Conservation (phyloP, 805 yeast species). For the Lipomyces kockii region DNA sequence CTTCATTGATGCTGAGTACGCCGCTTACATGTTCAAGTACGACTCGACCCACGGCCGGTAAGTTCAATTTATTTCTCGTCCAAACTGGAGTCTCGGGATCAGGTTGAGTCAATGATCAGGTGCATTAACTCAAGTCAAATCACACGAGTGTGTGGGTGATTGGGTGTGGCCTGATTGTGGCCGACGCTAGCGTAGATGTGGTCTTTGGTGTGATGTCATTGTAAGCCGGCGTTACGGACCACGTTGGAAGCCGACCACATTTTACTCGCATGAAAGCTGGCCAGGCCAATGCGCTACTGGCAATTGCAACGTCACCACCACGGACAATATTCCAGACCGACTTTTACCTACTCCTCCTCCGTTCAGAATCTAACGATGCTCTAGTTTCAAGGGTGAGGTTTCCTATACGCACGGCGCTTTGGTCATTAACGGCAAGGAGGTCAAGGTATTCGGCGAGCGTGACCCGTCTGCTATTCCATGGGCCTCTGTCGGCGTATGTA, state of each 20-base stretch:
- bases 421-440: constrained; percentile 69
- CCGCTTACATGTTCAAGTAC: constrained; percentile 94
- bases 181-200: no score
- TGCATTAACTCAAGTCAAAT: neutral
- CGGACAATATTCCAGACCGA: no score
- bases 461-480: constrained; percentile 89
- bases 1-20: constrained; percentile 85
- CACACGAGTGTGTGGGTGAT: neutral
- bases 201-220: neutral
- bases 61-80: constrained; percentile 3
- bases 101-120: no score
- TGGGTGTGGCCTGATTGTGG: no score
- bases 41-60: constrained; percentile 87
- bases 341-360: no score
- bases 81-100: neutral
- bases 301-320: no score
- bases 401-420: constrained; percentile 53
- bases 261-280: neutral
- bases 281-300: no score
- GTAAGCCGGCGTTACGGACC: neutral
- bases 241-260: neutral
- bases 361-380: neutral
- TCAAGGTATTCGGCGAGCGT: constrained; percentile 74
- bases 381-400: constrained; percentile 72
- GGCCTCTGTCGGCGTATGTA: constrained; percentile 69